Conservation (phyloP, 305 asterid species). For the Fraxinus dipetala region DNA sequence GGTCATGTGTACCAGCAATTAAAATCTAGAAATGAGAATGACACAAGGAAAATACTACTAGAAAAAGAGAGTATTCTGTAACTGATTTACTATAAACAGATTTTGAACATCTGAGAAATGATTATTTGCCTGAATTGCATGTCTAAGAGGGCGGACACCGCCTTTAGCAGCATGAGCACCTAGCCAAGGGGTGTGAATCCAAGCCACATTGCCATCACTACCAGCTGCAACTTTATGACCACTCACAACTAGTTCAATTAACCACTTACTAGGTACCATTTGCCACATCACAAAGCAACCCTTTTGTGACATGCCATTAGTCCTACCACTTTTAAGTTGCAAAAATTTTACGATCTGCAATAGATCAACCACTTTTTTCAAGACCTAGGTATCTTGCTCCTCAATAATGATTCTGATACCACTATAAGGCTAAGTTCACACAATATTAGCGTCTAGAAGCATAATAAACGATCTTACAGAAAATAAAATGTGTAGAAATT, state of each 20-base stretch:
- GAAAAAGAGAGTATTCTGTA: background rate
- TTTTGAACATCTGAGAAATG: background rate
- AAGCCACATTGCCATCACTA: conserved; percentile 73
- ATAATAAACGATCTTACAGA: too few species aligned
- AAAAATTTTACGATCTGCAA: too few species aligned
- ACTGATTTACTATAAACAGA: background rate
- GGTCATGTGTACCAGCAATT: conserved; percentile 25
- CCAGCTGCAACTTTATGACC: conserved; percentile 78
- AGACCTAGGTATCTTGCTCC: too few species aligned
- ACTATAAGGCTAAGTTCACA: too few species aligned
- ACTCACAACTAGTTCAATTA: conserved; percentile 63
- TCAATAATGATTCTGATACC: too few species aligned
- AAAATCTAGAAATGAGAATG: background rate
- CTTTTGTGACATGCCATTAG: conserved; percentile 36
- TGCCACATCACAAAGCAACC: conserved; percentile 90
- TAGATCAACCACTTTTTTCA: too few species aligned
- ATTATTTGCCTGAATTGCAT: conserved; percentile 67
- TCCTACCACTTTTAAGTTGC: background rate
- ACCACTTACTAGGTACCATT: conserved; percentile 73
- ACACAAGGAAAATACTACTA: background rate
- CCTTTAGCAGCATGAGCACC: conserved; percentile 81
- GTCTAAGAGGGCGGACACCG: conserved; percentile 73
- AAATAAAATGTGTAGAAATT: too few species aligned
- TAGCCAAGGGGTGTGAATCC: conserved; percentile 90
- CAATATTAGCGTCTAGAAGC: too few species aligned